Base-by-base conservation (phyloP, 2,329 filamentous ascomycete genomes). In the Daldinia eschscholtzii region DNA sequence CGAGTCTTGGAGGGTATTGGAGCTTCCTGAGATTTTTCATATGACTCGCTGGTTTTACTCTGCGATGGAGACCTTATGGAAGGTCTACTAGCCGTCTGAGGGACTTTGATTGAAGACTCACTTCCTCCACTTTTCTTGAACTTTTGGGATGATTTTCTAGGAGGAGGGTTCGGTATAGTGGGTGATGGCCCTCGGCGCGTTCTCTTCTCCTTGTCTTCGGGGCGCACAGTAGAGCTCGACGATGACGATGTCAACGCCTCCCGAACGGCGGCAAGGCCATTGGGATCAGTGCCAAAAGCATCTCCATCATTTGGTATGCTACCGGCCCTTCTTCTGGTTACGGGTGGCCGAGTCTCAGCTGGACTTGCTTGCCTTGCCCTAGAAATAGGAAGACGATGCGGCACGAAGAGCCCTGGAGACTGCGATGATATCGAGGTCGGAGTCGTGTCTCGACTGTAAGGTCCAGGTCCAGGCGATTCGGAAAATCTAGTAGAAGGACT, bases 381-480 rank as follows among this genome's bases (percentile, higher is more conserved):
- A n/a, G 83, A 78, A 57, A 82, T 80, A 28, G 79, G 84, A 72
- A 76, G 83, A 68, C 80, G 83, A 68, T 78, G 82, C 61, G 80
- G 87, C 68, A 75, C 85, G 77, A 88, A 80, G 4, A 91, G 79
- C 2, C 88, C 86, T 3, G 92, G 91, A 15, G 91, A 94, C 73
- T 91, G 90, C 1, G 92, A 94, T 6, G 90, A 91, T 70, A 92
- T 89, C 9, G 92, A 94, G 4, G 91, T 93, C 6, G 92, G 92
- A 2, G 92, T 94, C 0, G 92, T 93, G 66, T 92, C 91, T 70
- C 92, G 86, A 76, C 92, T 94, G 79, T 93, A 94, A 4, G 88
- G 82, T 1, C 90, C 88, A 10, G 91, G 88, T 1, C 88, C 87
- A 0, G 89, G 89, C 0, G 92, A 94, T 63, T 89, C 92, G 1